phyloP scores from a whole-genome alignment of 2,329 filamentous ascomycete species.

The Diplodia intermedia region DNA sequence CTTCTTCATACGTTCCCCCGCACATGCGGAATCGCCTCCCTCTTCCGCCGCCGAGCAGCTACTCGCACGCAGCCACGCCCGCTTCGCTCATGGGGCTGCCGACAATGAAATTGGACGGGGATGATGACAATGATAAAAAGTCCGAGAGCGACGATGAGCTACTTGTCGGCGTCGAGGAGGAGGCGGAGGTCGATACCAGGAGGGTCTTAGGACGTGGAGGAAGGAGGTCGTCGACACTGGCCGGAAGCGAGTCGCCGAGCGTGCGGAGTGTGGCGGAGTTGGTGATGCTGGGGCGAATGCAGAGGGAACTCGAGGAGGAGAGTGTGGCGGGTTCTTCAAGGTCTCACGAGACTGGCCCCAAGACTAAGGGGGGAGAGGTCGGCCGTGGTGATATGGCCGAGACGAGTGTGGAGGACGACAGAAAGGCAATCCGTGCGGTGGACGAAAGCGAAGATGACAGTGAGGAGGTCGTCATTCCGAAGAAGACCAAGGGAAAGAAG shows the following conservation, averaged over 20 bases:
- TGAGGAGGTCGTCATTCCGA: conserved; percentile 4
- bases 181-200: conserved; percentile 1
- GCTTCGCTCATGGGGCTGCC: background rate
- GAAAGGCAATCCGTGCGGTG: background rate
- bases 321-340: background rate
- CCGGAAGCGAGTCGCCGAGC: background rate
- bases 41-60: background rate
- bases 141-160: background rate
- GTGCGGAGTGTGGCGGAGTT: background rate
- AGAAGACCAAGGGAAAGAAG: background rate
- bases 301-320: background rate
- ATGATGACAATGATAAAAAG: background rate
- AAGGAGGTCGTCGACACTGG: background rate
- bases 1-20: background rate
- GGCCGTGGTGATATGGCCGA: background rate
- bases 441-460: background rate
- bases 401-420: background rate
- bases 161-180: background rate
- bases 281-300: background rate
- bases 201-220: background rate
- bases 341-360: background rate
- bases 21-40: too few relatives aligned
- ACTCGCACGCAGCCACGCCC: background rate
- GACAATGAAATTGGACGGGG: background rate
- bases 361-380: background rate